Evolutionary conservation across 169 alveolate species (phyloP).

Genomic region (Amoebophrya sp.): DNA sequence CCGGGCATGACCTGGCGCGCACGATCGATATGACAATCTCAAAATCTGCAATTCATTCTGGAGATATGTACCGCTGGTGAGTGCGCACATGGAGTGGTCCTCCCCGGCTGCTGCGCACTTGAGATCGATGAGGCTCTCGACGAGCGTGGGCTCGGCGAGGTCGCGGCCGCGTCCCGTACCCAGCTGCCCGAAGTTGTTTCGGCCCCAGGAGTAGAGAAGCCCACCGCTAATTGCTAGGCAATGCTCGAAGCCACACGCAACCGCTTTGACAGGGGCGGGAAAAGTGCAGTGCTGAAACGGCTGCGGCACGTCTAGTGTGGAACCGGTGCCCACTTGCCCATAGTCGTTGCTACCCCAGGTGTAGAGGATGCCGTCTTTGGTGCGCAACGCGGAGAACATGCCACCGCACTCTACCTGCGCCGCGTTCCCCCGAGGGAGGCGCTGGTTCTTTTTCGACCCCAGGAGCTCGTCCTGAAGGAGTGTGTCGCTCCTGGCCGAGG

Average conservation of each 20-base stretch:
- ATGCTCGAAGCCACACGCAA: conserved; percentile 43
- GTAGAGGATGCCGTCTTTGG: conserved; percentile 35
- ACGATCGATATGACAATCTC: too few relatives aligned
- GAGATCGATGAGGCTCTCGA: conserved; percentile 33
- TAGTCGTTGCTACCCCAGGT: conserved; percentile 42
- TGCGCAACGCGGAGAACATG: conserved; percentile 32
- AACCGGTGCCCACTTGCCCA: conserved; percentile 30
- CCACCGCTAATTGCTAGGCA: conserved; percentile 30
- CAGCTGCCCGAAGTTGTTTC: conserved; percentile 39
- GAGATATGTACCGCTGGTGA: neutral
- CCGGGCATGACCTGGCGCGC: too few relatives aligned
- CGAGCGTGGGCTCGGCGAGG: conserved; percentile 41
- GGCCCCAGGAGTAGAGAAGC: conserved; percentile 38
- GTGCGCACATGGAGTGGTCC: conserved; percentile 37
- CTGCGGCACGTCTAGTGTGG: neutral
- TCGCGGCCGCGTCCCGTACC: conserved; percentile 40
- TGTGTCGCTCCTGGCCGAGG: too few relatives aligned
- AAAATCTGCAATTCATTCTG: too few relatives aligned
- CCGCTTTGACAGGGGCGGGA: neutral
- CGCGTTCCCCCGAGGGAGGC: neutral
- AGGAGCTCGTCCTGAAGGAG: too few relatives aligned
- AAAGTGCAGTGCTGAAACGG: neutral
- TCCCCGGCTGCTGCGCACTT: conserved; percentile 38
- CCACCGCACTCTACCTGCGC: conserved; percentile 41
- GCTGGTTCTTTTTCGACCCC: neutral